A percentile compares a stretch with the other conserved stretches of the same genome.
These are phyloP conservation scores for Forsythia suspensa DNA, from an alignment of 257 asterid species.

Conservation along the genomic window DNA sequence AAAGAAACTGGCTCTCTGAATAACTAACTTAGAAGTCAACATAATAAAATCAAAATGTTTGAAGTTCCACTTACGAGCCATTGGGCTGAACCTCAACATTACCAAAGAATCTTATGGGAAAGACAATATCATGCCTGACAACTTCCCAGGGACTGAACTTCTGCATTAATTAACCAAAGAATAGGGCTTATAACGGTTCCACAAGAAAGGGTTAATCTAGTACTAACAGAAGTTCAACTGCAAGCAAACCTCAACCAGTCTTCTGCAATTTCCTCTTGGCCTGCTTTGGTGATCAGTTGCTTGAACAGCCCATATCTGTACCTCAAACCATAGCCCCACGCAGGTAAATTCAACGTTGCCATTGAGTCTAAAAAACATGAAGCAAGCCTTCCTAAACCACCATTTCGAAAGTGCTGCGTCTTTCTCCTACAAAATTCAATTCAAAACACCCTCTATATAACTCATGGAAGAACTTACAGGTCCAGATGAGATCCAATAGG, in stretches of 20 bases:
- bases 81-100: constrained; percentile 76
- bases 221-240: constrained; percentile 18
- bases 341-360: constrained; percentile 96
- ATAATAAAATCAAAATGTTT: constrained; percentile 24
- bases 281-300: constrained; percentile 78
- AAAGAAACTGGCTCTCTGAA: not conserved
- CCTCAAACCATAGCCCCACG: constrained; percentile 99
- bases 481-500: constrained; percentile 9
- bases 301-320: constrained; percentile 94
- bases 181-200: constrained; percentile 16
- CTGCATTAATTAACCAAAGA: constrained; percentile 47
- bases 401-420: constrained; percentile 98
- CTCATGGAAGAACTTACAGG: constrained; percentile 6
- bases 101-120: constrained; percentile 92
- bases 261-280: constrained; percentile 93
- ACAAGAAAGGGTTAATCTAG: constrained; percentile 15
- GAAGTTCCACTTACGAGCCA: constrained; percentile 80
- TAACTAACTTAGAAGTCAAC: not conserved
- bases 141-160: constrained; percentile 99
- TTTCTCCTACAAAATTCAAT: constrained; percentile 66
- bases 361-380: constrained; percentile 98
- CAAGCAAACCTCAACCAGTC: constrained; percentile 90
- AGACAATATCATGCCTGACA: constrained; percentile 88
- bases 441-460: constrained; percentile 17
- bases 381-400: constrained; percentile 99